Percentiles rank a stretch among this genome's conserved stretches.
Conservation (phyloP, 2,329 filamentous ascomycete species). For the Beauveria brongniartii region DNA sequence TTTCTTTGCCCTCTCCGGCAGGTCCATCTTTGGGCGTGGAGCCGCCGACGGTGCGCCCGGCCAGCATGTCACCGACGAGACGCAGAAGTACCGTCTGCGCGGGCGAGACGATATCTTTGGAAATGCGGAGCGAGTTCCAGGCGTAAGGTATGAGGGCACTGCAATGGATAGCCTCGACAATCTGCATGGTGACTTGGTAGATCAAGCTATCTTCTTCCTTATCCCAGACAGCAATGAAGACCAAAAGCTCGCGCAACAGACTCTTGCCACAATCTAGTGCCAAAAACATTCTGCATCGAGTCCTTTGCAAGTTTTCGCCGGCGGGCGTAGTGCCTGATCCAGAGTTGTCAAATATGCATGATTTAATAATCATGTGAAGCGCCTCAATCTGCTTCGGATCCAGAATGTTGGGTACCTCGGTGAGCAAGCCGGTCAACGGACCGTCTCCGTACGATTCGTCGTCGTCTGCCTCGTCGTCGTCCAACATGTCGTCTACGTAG, state of each 20-base stretch:
- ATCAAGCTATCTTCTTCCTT: constrained; percentile 88
- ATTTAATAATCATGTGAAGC: constrained; percentile 94
- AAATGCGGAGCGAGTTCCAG: constrained; percentile 83
- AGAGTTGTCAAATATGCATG: constrained; percentile 78
- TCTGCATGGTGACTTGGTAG: constrained; percentile 93
- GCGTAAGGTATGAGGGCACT: constrained; percentile 86
- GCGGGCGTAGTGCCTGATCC: constrained; percentile 59
- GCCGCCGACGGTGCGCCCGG: constrained; percentile 39
- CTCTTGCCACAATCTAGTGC: constrained; percentile 88
- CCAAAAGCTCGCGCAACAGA: constrained; percentile 78
- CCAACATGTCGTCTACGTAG: constrained; percentile 48
- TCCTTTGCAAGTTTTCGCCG: constrained; percentile 80
- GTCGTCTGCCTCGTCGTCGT: constrained; percentile 62
- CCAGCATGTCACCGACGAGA: constrained; percentile 82
- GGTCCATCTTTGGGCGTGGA: constrained; percentile 31
- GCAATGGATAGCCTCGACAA: constrained; percentile 85
- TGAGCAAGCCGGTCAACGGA: constrained; percentile 74
- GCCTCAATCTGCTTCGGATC: constrained; percentile 95
- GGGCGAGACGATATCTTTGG: constrained; percentile 92
- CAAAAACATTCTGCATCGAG: constrained; percentile 80
- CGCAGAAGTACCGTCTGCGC: constrained; percentile 90
- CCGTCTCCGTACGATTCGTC: constrained; percentile 75
- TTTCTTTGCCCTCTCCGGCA: constrained; percentile 38
- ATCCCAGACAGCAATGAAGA: constrained; percentile 97
- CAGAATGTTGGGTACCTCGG: constrained; percentile 88